phyloP scores from a whole-genome alignment of 2,329 filamentous ascomycete species.

The Aspergillus udagawae region DNA sequence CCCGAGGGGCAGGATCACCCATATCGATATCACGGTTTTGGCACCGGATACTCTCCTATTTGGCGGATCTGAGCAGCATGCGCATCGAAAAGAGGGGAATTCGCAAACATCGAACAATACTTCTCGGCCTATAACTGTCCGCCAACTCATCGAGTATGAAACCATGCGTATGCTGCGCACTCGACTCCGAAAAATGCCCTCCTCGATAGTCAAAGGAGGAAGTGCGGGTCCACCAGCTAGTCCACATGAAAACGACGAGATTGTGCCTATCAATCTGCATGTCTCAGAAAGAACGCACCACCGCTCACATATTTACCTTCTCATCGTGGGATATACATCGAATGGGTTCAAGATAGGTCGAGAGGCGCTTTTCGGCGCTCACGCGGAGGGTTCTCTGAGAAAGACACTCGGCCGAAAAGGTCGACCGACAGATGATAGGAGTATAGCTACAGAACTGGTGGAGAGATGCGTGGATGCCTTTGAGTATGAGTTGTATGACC shows the following conservation, averaged over 20 bases:
- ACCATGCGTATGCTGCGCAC: constrained; percentile 14
- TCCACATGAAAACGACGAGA: background rate
- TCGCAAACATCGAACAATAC: background rate
- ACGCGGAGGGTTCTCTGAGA: background rate
- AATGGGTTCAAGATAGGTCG: constrained; percentile 48
- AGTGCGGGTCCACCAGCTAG: background rate
- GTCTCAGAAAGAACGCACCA: constrained; percentile 43
- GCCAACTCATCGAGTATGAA: constrained; percentile 22
- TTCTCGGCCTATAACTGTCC: constrained; percentile 11
- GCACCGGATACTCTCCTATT: constrained; percentile 27
- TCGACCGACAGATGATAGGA: constrained; percentile 6
- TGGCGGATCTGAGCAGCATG: background rate
- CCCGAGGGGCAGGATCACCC: constrained; percentile 28
- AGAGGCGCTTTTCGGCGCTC: constrained; percentile 46
- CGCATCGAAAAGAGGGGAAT: background rate
- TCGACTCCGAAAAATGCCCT: constrained; percentile 12
- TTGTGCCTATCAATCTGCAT: constrained; percentile 23
- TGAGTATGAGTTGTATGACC: constrained; percentile 41
- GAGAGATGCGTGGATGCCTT: constrained; percentile 44
- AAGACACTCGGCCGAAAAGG: background rate
- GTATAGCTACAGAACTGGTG: constrained; percentile 35
- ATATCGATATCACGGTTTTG: constrained; percentile 38
- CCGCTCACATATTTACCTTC: constrained; percentile 48
- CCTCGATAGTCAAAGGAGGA: constrained; percentile 7
- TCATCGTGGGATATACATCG: constrained; percentile 52